Percentiles rank a stretch among this genome's conserved stretches.
These are phyloP conservation scores for Pythium utonaiense DNA, from an alignment of 352 stramenopile genomes.

Conservation along the genomic window DNA sequence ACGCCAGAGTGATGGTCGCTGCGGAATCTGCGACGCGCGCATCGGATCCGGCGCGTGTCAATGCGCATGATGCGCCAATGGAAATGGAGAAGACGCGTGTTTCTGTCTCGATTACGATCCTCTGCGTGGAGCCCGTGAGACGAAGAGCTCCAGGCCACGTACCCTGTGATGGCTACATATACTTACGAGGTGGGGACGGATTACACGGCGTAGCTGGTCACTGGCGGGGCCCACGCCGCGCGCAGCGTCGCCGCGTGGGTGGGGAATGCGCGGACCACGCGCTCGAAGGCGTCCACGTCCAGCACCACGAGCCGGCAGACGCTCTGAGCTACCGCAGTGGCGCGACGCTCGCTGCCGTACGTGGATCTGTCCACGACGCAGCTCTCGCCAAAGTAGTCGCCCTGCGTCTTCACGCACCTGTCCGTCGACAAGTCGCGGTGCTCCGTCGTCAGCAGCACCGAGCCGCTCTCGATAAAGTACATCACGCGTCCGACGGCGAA, in stretches of 20 bases:
- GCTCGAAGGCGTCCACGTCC: constrained; percentile 16
- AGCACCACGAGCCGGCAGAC: constrained; percentile 22
- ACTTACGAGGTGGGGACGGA: no score
- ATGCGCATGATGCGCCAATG: no score
- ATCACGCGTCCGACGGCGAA: constrained; percentile 18
- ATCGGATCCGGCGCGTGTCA: no score
- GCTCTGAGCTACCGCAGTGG: constrained; percentile 16
- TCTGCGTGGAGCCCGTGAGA: no score
- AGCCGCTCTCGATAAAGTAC: constrained; percentile 29
- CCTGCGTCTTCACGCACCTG: constrained; percentile 15
- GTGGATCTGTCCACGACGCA: constrained; percentile 17
- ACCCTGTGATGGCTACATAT: no score
- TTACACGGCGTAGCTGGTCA: constrained; percentile 14
- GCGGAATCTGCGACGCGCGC: no score
- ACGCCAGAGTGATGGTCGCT: no score
- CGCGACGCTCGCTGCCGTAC: constrained; percentile 18
- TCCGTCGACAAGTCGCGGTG: constrained; percentile 7
- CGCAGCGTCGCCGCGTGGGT: constrained; percentile 18
- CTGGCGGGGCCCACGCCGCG: constrained; percentile 13
- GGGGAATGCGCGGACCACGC: constrained; percentile 17
- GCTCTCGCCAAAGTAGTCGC: constrained; percentile 26
- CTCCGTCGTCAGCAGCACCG: constrained; percentile 14
- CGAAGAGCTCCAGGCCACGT: no score
- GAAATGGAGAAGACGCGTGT: no score
- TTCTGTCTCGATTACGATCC: no score